Evolutionary conservation across 495 filamentous ascomycete genomes (phyloP).

Genomic region (Daldinia bambusicola): DNA sequence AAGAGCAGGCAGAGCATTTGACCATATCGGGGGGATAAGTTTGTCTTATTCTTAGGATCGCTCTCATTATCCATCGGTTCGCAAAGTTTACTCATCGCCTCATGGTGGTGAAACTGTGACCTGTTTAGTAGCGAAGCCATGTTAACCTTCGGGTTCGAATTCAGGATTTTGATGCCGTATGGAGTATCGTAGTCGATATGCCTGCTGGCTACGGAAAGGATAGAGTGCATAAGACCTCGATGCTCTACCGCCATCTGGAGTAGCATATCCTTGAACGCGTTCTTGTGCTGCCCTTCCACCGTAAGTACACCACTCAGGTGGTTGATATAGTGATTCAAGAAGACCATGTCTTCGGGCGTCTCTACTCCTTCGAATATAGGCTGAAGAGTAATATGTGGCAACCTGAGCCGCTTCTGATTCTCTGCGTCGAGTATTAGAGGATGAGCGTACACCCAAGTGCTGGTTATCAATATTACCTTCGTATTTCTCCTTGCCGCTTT

Average conservation of each 20-base stretch:
- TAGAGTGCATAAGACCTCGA: slow-evolving; percentile 89
- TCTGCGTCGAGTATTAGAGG: slow-evolving; percentile 54
- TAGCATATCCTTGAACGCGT: slow-evolving; percentile 89
- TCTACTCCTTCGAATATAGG: slow-evolving; percentile 87
- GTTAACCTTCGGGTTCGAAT: slow-evolving; percentile 54
- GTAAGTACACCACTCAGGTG: slow-evolving; percentile 84
- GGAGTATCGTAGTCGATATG: slow-evolving; percentile 71
- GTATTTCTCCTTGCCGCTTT: slow-evolving; percentile 78
- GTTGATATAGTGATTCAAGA: slow-evolving; percentile 88
- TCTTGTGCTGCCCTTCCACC: slow-evolving; percentile 83
- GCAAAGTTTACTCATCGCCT: slow-evolving; percentile 68
- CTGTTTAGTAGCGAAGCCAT: slow-evolving; percentile 56
- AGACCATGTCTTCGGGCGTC: slow-evolving; percentile 81
- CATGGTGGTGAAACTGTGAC: slow-evolving; percentile 67
- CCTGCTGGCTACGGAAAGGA: slow-evolving; percentile 85
- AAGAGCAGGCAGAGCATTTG: slow-evolving; percentile 84
- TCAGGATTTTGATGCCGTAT: slow-evolving; percentile 59
- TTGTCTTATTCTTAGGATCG: slow-evolving; percentile 55
- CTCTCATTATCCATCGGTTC: slow-evolving; percentile 56
- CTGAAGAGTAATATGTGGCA: slow-evolving; percentile 73
- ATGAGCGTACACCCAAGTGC: slow-evolving; percentile 39
- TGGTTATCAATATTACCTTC: slow-evolving; percentile 70
- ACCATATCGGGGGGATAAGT: slow-evolving; percentile 73
- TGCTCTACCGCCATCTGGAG: slow-evolving; percentile 87
- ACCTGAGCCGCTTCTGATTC: slow-evolving; percentile 54